These are phyloP conservation scores for Colletotrichum sp. DNA, from an alignment of 2,329 filamentous ascomycete species.

Conservation along the genomic window DNA sequence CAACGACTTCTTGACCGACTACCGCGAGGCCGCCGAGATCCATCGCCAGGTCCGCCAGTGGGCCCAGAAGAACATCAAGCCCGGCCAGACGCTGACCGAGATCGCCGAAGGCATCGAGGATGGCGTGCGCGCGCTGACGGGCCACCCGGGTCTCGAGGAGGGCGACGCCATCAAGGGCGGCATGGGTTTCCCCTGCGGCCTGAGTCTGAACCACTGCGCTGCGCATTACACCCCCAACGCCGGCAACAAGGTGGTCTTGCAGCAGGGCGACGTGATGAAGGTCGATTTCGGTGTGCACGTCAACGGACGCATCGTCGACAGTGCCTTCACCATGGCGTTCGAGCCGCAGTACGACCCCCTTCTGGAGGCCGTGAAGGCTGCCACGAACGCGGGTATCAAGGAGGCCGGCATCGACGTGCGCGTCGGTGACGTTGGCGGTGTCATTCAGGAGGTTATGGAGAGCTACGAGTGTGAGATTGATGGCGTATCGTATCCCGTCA, in stretches of 20 bases:
- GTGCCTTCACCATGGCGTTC: slow-evolving; percentile 80
- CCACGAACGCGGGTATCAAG: slow-evolving; percentile 79
- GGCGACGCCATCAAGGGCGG: slow-evolving; percentile 81
- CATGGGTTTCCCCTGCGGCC: slow-evolving; percentile 86
- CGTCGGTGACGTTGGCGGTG: slow-evolving; percentile 73
- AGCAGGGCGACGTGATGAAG: slow-evolving; percentile 80
- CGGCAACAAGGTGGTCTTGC: slow-evolving; percentile 78
- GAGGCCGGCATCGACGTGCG: slow-evolving; percentile 82
- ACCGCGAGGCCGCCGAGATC: slow-evolving; percentile 81
- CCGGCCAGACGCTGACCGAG: slow-evolving; percentile 79
- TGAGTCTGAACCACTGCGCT: slow-evolving; percentile 84
- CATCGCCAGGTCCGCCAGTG: slow-evolving; percentile 87
- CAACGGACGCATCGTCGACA: slow-evolving; percentile 81
- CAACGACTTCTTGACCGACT: slow-evolving; percentile 77
- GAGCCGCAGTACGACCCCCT: slow-evolving; percentile 78
- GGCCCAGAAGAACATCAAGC: slow-evolving; percentile 81
- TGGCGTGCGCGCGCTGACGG: slow-evolving; percentile 77
- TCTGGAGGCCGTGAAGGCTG: slow-evolving; percentile 75
- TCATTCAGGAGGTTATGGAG: slow-evolving; percentile 79
- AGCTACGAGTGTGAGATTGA: slow-evolving; percentile 77
- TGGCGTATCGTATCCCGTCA: slow-evolving; percentile 71
- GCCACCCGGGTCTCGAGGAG: slow-evolving; percentile 77
- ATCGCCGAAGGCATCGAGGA: slow-evolving; percentile 88
- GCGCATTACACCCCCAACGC: slow-evolving; percentile 90
- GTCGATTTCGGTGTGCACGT: slow-evolving; percentile 85